Conservation (phyloP, 371 early-diverging fungal genomes). For the Mucor racemosus region DNA sequence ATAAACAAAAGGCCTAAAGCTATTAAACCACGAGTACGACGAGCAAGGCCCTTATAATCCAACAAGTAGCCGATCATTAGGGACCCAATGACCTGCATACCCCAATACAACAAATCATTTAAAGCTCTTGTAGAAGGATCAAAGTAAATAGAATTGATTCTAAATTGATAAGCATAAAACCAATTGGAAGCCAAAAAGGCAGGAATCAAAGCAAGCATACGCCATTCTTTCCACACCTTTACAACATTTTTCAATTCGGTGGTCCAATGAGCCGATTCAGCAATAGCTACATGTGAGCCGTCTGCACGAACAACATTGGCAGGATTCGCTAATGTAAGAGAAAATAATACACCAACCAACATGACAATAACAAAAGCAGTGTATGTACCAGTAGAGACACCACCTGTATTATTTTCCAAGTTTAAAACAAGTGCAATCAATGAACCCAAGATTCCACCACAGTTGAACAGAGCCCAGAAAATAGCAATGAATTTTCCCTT, state of each 20-base stretch:
- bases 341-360: constrained; percentile 60
- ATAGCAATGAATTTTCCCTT: constrained; percentile 80
- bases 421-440: constrained; percentile 71
- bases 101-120: constrained; percentile 77
- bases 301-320: constrained; percentile 63
- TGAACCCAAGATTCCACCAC: constrained; percentile 79
- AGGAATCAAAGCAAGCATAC: constrained; percentile 63
- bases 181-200: constrained; percentile 78
- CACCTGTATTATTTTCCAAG: constrained; percentile 47
- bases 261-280: constrained; percentile 52
- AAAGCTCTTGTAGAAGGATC: constrained; percentile 63
- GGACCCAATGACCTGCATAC: constrained; percentile 69
- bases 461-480: constrained; percentile 83
- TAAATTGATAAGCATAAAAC: constrained; percentile 75
- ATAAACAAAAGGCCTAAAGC: constrained; percentile 54
- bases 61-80: constrained; percentile 58
- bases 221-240: constrained; percentile 68
- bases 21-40: constrained; percentile 58
- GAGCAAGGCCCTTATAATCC: constrained; percentile 50
- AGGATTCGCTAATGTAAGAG: constrained; percentile 64
- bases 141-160: constrained; percentile 56
- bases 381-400: constrained; percentile 65
- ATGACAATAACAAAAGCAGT: constrained; percentile 71
- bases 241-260: constrained; percentile 64
- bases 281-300: constrained; percentile 63